Evolutionary conservation across 2,329 filamentous ascomycete genomes (phyloP), one percentile per base, ranked within the genome.

Genomic region (Aspergillus melleus): DNA sequence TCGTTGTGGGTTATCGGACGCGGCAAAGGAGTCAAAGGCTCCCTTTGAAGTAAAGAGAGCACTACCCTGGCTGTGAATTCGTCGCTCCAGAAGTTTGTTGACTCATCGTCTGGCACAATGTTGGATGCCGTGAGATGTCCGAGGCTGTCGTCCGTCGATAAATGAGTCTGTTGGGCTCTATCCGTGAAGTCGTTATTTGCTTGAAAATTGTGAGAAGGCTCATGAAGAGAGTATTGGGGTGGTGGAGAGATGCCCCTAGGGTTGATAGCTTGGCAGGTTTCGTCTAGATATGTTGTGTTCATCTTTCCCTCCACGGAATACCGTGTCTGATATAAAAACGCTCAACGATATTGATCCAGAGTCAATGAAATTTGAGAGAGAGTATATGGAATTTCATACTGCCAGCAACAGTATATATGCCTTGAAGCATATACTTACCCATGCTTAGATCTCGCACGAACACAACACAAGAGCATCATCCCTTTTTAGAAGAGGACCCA

Each of bases 1-100:
- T 50, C 24, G 16, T 22, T 39, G 14, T 50, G 26, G 14, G 14
- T 44, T 10, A 30, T 12, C 3, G 44, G 24, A 19, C 22, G 30
- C 10, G 52, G 59, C 8, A 56, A 56, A 24, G 61, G 39, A 10
- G 14, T 42, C 20, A 59, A 32, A 2, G 62, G 58, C 24, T 66
- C 60, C 20, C 60, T 64, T 6, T 60, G 64, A 29, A 66, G 62
- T 29, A 66, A 44, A 47, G 62, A 63, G 32, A 65, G 63, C 4
- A 66, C 64, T 14, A 57, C 58, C 30, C 58, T 52, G 22, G 64
- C 64, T 14, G 64, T 66, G 29, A 49, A 51, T 11, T 61, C 64
- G 54, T 66, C 64, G 24, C 60, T 64, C 64, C 64, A 66, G 54
- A 52, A 55, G 12, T 26, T 52, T 39, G 52, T 53, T 42, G 36